Conservation (phyloP, 352 stramenopile species). For the Peronospora belbahrii region DNA sequence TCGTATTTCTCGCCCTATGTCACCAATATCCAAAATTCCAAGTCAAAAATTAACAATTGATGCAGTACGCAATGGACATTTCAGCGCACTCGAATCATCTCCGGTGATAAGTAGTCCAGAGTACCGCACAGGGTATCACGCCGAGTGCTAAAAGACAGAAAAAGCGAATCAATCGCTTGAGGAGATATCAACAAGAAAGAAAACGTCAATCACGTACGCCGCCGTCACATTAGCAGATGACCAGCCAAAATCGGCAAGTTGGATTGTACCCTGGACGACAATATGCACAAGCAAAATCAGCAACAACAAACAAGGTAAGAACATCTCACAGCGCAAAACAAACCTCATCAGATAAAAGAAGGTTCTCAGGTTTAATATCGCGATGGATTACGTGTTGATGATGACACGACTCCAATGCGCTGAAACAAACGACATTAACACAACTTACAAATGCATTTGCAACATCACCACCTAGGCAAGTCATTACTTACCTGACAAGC, state of each 20-base stretch:
- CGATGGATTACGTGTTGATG: slow-evolving; percentile 86
- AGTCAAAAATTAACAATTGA: slow-evolving; percentile 3
- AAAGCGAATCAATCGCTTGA: neutral
- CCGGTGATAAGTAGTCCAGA: slow-evolving; percentile 98
- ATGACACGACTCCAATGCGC: slow-evolving; percentile 60
- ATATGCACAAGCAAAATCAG: neutral
- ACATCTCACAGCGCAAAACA: neutral
- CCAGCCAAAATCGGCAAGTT: slow-evolving; percentile 99
- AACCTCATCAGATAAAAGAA: slow-evolving; percentile 77
- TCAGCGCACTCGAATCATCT: slow-evolving; percentile 93
- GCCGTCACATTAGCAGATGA: slow-evolving; percentile 84
- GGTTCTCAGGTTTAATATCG: slow-evolving; percentile 95
- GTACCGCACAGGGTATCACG: slow-evolving; percentile 98
- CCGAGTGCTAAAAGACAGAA: slow-evolving; percentile 44
- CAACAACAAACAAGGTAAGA: neutral
- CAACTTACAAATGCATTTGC: neutral
- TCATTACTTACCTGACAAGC: slow-evolving; percentile 43
- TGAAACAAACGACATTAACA: slow-evolving; percentile 4
- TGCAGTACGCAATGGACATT: neutral
- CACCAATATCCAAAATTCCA: neutral
- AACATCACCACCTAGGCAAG: neutral
- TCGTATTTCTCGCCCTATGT: slow-evolving; percentile 92
- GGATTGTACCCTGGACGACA: slow-evolving; percentile 81
- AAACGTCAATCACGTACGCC: slow-evolving; percentile 33
- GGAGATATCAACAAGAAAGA: neutral